A percentile compares a stretch with the other conserved stretches of the same genome.
These are phyloP conservation scores for Amauroascus verrucosus DNA, from an alignment of 2,329 filamentous ascomycete genomes.

Conservation along the genomic window DNA sequence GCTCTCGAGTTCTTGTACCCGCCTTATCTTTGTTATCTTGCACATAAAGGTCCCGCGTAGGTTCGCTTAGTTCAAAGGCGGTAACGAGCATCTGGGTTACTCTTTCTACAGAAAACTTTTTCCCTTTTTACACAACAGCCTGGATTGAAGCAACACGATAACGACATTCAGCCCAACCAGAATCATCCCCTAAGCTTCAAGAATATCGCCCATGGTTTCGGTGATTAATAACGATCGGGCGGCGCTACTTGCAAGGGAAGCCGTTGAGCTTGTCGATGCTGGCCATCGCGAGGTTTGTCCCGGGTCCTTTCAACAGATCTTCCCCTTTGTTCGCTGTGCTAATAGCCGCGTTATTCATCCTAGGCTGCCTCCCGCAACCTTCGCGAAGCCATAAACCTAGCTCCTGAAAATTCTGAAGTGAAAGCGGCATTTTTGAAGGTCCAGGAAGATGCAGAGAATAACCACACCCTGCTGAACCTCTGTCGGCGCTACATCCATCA, in stretches of 20 bases:
- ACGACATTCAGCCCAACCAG: background rate
- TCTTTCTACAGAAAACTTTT: background rate
- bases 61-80: background rate
- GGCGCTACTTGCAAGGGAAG: conserved; percentile 37
- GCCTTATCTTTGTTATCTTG: conserved; percentile 4
- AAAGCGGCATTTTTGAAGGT: conserved; percentile 39
- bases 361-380: conserved; percentile 40
- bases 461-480: conserved; percentile 37
- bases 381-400: conserved; percentile 40
- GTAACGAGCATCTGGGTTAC: background rate
- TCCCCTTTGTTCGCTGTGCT: conserved; percentile 8
- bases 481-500: conserved; percentile 35
- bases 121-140: background rate
- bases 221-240: conserved; percentile 38
- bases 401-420: conserved; percentile 37
- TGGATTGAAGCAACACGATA: background rate
- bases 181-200: background rate
- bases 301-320: background rate
- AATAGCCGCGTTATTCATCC: background rate
- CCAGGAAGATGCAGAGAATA: conserved; percentile 32
- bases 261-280: conserved; percentile 38
- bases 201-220: conserved; percentile 32
- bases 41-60: background rate
- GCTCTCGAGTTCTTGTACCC: background rate
- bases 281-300: conserved; percentile 36